Percentiles rank a stretch among this genome's conserved stretches.
These are phyloP conservation scores for Neostapfia colusana DNA, from an alignment of 176 grass and related monocot genomes.

Conservation along the genomic window DNA sequence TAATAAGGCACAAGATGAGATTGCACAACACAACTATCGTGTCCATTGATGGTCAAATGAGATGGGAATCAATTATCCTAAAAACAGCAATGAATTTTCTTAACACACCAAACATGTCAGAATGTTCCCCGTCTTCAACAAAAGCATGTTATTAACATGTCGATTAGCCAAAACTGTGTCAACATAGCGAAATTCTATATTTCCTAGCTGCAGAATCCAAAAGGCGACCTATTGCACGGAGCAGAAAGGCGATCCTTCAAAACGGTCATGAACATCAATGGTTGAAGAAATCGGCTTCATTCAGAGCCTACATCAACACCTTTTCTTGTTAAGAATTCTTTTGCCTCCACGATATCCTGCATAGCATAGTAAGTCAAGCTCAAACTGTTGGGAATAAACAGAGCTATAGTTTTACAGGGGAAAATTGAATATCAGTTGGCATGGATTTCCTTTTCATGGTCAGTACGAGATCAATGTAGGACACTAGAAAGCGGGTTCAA, in stretches of 20 bases:
- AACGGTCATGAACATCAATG: not conserved
- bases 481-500: not conserved
- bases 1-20: not conserved
- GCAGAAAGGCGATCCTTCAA: slow-evolving; percentile 8
- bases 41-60: not conserved
- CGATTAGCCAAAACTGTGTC: slow-evolving; percentile 25
- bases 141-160: not conserved
- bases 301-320: slow-evolving; percentile 64
- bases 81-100: slow-evolving; percentile 1
- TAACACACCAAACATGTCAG: not conserved
- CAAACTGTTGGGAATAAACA: not conserved
- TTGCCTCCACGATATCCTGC: slow-evolving; percentile 79
- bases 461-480: not conserved
- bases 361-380: not conserved
- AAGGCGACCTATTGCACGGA: slow-evolving; percentile 11
- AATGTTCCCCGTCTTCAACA: not conserved
- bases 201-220: slow-evolving; percentile 9
- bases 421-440: not conserved
- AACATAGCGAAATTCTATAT: not conserved
- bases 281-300: slow-evolving; percentile 29
- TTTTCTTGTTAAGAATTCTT: slow-evolving; percentile 67
- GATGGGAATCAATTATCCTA: not conserved
- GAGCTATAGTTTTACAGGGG: not conserved
- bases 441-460: not conserved
- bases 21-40: not conserved